Conservation (phyloP, 495 filamentous ascomycete genomes). For the Penicillium flavigenum region DNA sequence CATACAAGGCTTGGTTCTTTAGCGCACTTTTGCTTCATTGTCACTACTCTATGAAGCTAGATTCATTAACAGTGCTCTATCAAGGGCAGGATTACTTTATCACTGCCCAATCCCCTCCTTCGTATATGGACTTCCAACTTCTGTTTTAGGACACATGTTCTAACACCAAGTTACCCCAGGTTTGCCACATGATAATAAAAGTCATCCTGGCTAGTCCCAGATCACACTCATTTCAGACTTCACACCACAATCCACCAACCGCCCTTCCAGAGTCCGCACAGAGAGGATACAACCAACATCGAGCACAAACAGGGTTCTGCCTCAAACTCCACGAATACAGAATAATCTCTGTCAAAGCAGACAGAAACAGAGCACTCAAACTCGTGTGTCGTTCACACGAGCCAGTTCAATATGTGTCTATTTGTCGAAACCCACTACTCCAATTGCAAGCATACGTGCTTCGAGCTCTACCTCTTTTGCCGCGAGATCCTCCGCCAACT, state of each 20-base stretch:
- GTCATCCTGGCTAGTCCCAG: too few relatives aligned
- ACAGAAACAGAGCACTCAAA: neutral
- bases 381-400: neutral
- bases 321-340: neutral
- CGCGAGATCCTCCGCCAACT: slow-evolving; percentile 17
- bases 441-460: slow-evolving; percentile 26
- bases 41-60: neutral
- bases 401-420: slow-evolving; percentile 18
- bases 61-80: neutral
- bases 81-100: neutral
- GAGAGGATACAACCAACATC: neutral
- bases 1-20: neutral
- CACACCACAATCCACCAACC: neutral
- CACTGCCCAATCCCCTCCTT: neutral
- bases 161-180: neutral
- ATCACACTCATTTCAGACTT: too few relatives aligned
- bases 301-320: neutral
- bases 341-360: neutral
- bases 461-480: slow-evolving; percentile 29
- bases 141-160: neutral
- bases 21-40: neutral
- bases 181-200: too few relatives aligned
- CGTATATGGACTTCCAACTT: neutral
- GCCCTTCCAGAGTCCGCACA: neutral
- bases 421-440: slow-evolving; percentile 20